phyloP scores from a whole-genome alignment of 2,329 filamentous ascomycete species.

The Ophiostoma sp. region DNA sequence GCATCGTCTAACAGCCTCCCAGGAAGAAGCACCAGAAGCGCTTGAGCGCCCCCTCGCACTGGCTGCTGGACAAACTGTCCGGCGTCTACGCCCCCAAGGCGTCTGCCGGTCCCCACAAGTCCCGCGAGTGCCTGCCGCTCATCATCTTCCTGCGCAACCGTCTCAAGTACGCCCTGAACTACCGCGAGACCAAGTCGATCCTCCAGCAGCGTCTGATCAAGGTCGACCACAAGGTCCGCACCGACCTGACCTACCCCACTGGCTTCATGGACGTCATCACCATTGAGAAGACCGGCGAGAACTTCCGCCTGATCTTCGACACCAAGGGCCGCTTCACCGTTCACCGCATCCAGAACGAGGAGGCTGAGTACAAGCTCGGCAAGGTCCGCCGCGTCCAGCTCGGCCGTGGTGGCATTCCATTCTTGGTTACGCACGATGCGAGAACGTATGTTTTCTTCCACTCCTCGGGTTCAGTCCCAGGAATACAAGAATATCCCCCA shows the following conservation, averaged over 20 bases:
- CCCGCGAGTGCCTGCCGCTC: conserved; percentile 96
- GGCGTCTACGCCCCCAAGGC: conserved; percentile 73
- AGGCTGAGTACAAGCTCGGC: conserved; percentile 99
- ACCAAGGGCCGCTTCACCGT: conserved; percentile 99
- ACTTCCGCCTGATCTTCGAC: conserved; percentile 99
- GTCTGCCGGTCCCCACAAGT: conserved; percentile 92
- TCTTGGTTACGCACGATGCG: conserved; percentile 99
- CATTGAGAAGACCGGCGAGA: conserved; percentile 99
- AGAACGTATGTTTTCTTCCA: conserved; percentile 90
- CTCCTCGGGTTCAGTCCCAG: conserved; percentile 15
- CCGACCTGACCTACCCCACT: conserved; percentile 92
- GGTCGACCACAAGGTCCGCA: conserved; percentile 99
- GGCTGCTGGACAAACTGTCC: conserved; percentile 99
- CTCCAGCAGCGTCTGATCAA: conserved; percentile 99
- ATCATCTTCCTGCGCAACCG: conserved; percentile 97
- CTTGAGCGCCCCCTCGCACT: conserved; percentile 97
- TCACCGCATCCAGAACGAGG: conserved; percentile 97
- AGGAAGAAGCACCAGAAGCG: conserved; percentile 99
- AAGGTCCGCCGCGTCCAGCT: conserved; percentile 99
- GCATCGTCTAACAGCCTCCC: conserved; percentile 25
- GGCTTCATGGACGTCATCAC: conserved; percentile 99
- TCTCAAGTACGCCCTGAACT: conserved; percentile 99
- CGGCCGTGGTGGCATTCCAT: conserved; percentile 99
- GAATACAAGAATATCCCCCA: background rate
- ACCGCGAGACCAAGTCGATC: conserved; percentile 94